These are phyloP conservation scores for Pseudogymnoascus sp. DNA, from an alignment of 2,329 filamentous ascomycete genomes.

Conservation along the genomic window DNA sequence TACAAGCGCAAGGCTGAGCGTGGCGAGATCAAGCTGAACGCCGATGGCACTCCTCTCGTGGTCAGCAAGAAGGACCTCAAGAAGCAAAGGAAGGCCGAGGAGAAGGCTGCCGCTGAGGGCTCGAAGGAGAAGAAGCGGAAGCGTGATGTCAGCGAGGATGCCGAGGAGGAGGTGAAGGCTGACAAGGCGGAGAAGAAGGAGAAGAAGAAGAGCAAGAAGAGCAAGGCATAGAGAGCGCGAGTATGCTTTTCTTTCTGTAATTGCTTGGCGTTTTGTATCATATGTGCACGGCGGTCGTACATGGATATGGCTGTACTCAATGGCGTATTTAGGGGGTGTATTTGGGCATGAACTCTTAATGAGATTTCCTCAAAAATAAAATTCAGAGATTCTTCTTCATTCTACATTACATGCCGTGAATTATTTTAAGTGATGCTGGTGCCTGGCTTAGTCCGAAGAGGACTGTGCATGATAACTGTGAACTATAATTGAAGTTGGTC, in stretches of 20 bases:
- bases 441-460: too few species aligned
- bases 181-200: slow-evolving; percentile 53
- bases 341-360: slow-evolving; percentile 10
- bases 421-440: background rate
- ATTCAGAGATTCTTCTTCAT: slow-evolving; percentile 6
- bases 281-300: slow-evolving; percentile 11
- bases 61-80: slow-evolving; percentile 71
- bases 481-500: too few species aligned
- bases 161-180: slow-evolving; percentile 48
- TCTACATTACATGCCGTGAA: background rate
- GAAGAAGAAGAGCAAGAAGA: slow-evolving; percentile 44
- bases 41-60: slow-evolving; percentile 57
- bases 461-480: too few species aligned
- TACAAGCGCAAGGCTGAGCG: slow-evolving; percentile 73
- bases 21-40: slow-evolving; percentile 61
- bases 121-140: slow-evolving; percentile 62
- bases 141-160: slow-evolving; percentile 32
- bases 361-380: slow-evolving; percentile 10
- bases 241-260: slow-evolving; percentile 8
- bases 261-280: slow-evolving; percentile 20
- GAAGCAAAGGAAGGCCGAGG: slow-evolving; percentile 57
- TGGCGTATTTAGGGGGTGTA: slow-evolving; percentile 10
- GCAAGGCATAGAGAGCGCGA: slow-evolving; percentile 23
- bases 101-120: slow-evolving; percentile 37
- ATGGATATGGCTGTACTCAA: slow-evolving; percentile 10